Base-by-base conservation (phyloP, 1,139 yeast species). In the Suhomyces chickasaworum region DNA sequence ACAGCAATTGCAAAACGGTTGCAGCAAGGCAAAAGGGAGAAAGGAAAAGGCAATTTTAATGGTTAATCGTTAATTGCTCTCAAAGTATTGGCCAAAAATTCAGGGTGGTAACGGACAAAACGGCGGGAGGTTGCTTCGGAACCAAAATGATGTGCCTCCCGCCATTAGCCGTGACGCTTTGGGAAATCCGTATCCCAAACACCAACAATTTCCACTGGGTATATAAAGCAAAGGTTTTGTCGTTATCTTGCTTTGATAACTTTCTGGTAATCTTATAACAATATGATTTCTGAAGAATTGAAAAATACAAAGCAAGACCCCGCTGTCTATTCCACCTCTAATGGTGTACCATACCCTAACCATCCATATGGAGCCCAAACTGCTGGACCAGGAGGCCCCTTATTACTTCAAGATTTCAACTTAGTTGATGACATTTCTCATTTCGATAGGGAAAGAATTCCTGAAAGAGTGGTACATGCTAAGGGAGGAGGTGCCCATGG, bases 401-500 rank as follows among this genome's bases (percentile, higher is more conserved):
- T 81, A 52, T 62, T 81, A 48, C 61, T 81, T 52, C 84, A 81
- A 56, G 86, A 81, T 58, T 73, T 78, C 63, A 74, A 78, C 59
- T 64, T 81, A 60, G 58, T 81, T 41, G 86, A 81, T 52, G 69
- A 77, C 7, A 58, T 81, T 47, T 78, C 84, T n/a, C 86, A 80
- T 57, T 81, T 81, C 58, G 84, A 80, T 62, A 65, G 82, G 45
- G 86, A 81, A 60, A 68, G 85, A 56, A 77, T 81, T 46, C 86
- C 85, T 9, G 85, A 81, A 63, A 68, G 86, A 60, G 84, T 81
- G 37, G 86, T 81, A 12, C 86, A 81, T 54, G 86, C 86, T 37
- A 81, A 80, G 57, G 86, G 86, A 47, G 78, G 83, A 27, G 86
- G 86, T 54, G 84, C 83, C 7, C 80, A 73, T 57, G 85, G 85